These are phyloP conservation scores for Pseudonitzschia multistriata DNA, from an alignment of 108 stramenopile genomes.

Conservation along the genomic window DNA sequence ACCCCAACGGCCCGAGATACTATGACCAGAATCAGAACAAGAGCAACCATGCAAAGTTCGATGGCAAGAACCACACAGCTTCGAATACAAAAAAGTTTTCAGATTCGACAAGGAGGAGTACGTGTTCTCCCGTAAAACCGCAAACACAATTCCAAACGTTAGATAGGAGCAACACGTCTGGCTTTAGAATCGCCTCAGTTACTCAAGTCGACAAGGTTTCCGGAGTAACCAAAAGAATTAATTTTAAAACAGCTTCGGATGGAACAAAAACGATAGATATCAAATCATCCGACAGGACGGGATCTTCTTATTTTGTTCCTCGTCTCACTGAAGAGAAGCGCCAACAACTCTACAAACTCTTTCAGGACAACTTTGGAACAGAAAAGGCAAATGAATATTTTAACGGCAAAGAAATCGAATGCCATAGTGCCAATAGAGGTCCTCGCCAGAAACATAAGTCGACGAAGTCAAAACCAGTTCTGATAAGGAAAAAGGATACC, in stretches of 20 bases:
- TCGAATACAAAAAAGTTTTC: not conserved
- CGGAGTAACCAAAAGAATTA: not conserved
- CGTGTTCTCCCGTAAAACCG: not conserved
- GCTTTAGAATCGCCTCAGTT: not conserved
- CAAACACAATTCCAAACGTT: too few relatives aligned
- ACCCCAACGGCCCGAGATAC: conserved; percentile 2
- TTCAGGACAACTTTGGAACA: not conserved
- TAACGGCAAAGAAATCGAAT: not conserved
- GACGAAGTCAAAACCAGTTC: not conserved
- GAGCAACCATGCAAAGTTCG: not conserved
- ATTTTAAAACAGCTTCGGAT: not conserved
- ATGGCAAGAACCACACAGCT: not conserved
- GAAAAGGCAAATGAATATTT: not conserved
- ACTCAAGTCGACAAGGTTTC: not conserved
- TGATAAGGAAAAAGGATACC: too few relatives aligned
- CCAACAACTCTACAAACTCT: not conserved
- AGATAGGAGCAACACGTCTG: not conserved
- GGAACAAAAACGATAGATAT: not conserved
- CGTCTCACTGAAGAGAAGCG: not conserved
- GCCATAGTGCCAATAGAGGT: not conserved
- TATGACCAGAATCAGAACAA: not conserved
- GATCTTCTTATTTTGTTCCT: not conserved
- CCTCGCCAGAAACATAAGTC: not conserved
- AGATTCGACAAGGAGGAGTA: not conserved
- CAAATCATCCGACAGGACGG: not conserved